Conservation (phyloP, 1,284 basidiomycete species). For the Phenoliferia sp. region DNA sequence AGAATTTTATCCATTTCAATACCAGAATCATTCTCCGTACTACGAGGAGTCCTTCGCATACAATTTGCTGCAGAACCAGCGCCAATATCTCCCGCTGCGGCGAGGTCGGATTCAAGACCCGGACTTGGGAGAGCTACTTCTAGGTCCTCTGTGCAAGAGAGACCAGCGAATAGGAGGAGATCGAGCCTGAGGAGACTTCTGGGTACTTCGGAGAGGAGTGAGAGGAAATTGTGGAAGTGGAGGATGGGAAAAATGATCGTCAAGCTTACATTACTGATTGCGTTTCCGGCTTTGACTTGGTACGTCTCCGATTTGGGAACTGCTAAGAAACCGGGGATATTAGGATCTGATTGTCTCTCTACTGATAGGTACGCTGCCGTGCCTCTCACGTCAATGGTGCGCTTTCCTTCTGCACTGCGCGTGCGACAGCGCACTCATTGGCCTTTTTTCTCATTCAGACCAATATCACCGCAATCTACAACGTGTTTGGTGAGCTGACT, state of each 20-base stretch:
- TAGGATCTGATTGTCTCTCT: neutral
- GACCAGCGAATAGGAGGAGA: slow-evolving; percentile 6
- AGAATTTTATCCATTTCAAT: slow-evolving; percentile 10
- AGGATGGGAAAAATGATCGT: slow-evolving; percentile 17
- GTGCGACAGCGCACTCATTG: neutral
- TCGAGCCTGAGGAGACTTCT: slow-evolving; percentile 12
- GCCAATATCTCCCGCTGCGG: no score
- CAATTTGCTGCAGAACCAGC: slow-evolving; percentile 9
- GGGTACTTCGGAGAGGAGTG: neutral
- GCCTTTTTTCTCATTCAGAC: neutral
- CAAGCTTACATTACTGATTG: slow-evolving; percentile 31
- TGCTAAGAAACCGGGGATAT: slow-evolving; percentile 9
- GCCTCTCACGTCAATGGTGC: neutral
- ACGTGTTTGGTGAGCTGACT: slow-evolving; percentile 24
- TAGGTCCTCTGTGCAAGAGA: neutral
- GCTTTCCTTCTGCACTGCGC: neutral
- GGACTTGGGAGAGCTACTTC: slow-evolving; percentile 3
- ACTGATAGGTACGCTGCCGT: neutral
- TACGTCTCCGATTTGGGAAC: slow-evolving; percentile 34
- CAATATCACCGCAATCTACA: slow-evolving; percentile 37
- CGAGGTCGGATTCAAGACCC: no score
- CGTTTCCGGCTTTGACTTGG: slow-evolving; percentile 34
- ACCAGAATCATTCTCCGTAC: neutral
- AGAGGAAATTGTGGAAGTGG: slow-evolving; percentile 12
- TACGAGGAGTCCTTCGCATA: slow-evolving; percentile 10